phyloP scores from a whole-genome alignment of 129 eudicot genomes.

The Flaveria brownii region DNA sequence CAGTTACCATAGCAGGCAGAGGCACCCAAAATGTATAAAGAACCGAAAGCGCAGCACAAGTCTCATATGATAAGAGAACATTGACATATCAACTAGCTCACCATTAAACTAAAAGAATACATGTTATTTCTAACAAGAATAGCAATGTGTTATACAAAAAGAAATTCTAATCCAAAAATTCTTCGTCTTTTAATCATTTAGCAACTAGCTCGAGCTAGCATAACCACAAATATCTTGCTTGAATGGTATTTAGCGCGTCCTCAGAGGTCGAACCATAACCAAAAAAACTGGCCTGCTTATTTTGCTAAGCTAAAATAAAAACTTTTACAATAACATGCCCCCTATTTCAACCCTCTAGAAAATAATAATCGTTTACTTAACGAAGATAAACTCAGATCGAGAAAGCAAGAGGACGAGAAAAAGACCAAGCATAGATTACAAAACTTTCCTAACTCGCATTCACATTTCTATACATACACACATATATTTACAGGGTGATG shows the following conservation, averaged over 20 bases:
- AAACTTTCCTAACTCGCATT: conserved; percentile 82
- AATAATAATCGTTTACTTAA: conserved; percentile 3
- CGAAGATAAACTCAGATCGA: conserved; percentile 17
- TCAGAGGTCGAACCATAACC: conserved; percentile 14
- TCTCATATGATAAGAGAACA: background rate
- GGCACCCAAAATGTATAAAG: too few species aligned
- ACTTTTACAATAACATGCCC: background rate
- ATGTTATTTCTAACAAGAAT: background rate
- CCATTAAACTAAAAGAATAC: background rate
- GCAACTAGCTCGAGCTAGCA: conserved; percentile 24
- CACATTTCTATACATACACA: conserved; percentile 60
- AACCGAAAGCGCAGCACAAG: too few species aligned
- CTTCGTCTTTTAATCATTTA: background rate
- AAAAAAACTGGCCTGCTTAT: conserved; percentile 24
- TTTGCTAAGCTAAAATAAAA: conserved; percentile 25
- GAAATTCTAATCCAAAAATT: background rate
- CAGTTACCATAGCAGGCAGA: too few species aligned
- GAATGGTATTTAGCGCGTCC: conserved; percentile 30
- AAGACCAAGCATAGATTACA: conserved; percentile 60
- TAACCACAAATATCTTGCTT: conserved; percentile 2
- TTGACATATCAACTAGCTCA: background rate
- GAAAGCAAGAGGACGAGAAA: conserved; percentile 32
- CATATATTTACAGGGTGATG: conserved; percentile 39
- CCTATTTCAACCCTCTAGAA: conserved; percentile 14
- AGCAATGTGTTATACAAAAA: background rate